Evolutionary conservation across 2,329 filamentous ascomycete genomes (phyloP).

Genomic region (Calonectria montana): DNA sequence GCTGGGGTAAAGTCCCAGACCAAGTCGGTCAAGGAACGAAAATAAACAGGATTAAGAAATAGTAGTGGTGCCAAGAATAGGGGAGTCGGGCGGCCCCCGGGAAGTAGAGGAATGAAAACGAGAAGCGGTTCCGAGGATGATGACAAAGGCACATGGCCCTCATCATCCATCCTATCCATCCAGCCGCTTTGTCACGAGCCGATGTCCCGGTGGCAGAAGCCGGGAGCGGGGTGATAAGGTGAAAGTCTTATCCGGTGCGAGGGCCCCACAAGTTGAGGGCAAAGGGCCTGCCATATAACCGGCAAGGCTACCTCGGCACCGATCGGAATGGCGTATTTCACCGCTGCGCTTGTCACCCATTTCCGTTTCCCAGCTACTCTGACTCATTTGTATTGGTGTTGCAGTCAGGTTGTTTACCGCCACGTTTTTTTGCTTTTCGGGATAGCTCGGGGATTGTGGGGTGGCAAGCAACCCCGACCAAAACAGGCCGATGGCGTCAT

Average conservation of each 20-base stretch:
- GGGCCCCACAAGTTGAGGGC: conserved; percentile 27
- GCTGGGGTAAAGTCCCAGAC: conserved; percentile 10
- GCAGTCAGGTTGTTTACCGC: conserved; percentile 11
- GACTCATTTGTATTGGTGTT: conserved; percentile 19
- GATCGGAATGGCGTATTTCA: conserved; percentile 30
- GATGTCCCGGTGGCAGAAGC: conserved; percentile 14
- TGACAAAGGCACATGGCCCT: conserved; percentile 18
- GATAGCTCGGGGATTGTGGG: conserved; percentile 12
- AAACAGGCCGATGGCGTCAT: conserved; percentile 16
- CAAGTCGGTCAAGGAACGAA: not conserved
- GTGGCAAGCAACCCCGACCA: not conserved
- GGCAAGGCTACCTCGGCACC: conserved; percentile 22
- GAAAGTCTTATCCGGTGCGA: conserved; percentile 20
- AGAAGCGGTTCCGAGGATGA: conserved; percentile 10
- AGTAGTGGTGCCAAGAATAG: conserved; percentile 2
- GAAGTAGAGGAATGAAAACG: not conserved
- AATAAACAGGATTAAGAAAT: conserved; percentile 21
- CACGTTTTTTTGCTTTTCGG: conserved; percentile 10
- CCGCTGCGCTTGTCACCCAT: conserved; percentile 13
- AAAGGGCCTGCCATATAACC: no score
- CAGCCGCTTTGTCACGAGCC: conserved; percentile 10
- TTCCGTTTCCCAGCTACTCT: conserved; percentile 9
- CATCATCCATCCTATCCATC: conserved; percentile 8
- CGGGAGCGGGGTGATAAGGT: conserved; percentile 7
- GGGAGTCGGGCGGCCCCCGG: conserved; percentile 4